Evolutionary conservation across 768 basidiomycete species (phyloP).

Genomic region (Butyriboletus loyo): DNA sequence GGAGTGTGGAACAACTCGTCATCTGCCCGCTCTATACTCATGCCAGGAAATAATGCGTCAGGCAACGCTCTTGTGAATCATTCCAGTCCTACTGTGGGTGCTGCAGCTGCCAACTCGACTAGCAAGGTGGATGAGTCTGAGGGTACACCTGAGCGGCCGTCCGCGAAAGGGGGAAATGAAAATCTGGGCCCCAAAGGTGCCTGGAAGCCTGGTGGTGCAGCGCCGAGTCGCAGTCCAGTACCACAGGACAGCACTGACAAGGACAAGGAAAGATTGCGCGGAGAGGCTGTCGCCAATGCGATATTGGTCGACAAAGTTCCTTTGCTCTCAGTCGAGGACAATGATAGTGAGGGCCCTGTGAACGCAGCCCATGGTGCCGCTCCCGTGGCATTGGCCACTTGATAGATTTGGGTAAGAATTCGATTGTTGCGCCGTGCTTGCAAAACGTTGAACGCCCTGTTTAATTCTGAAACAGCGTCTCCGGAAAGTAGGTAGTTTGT

Average conservation of each 20-base stretch:
- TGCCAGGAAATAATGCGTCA: slow-evolving; percentile 34
- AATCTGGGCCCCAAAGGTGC: slow-evolving; percentile 35
- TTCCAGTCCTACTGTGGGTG: slow-evolving; percentile 22
- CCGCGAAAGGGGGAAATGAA: slow-evolving; percentile 43
- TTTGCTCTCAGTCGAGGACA: slow-evolving; percentile 37
- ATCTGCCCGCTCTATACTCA: slow-evolving; percentile 49
- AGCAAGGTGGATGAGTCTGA: slow-evolving; percentile 45
- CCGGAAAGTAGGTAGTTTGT: slow-evolving; percentile 18
- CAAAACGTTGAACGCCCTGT: neutral
- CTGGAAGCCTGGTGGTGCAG: slow-evolving; percentile 20
- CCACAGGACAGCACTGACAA: slow-evolving; percentile 24
- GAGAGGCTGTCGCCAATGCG: slow-evolving; percentile 34
- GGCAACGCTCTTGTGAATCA: slow-evolving; percentile 40
- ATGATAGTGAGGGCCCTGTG: slow-evolving; percentile 7
- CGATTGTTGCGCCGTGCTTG: neutral
- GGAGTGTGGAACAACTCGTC: slow-evolving; percentile 73
- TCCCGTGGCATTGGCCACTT: slow-evolving; percentile 26
- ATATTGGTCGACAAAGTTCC: slow-evolving; percentile 38
- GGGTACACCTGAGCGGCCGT: slow-evolving; percentile 44
- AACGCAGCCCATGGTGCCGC: slow-evolving; percentile 11
- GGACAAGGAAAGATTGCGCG: slow-evolving; percentile 36
- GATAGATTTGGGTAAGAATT: slow-evolving; percentile 22
- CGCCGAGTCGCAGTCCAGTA: slow-evolving; percentile 14
- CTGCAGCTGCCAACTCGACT: slow-evolving; percentile 4
- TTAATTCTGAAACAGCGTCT: slow-evolving; percentile 10